Base-by-base conservation (phyloP, 257 asterid species). In the Eustoma russellianum region DNA sequence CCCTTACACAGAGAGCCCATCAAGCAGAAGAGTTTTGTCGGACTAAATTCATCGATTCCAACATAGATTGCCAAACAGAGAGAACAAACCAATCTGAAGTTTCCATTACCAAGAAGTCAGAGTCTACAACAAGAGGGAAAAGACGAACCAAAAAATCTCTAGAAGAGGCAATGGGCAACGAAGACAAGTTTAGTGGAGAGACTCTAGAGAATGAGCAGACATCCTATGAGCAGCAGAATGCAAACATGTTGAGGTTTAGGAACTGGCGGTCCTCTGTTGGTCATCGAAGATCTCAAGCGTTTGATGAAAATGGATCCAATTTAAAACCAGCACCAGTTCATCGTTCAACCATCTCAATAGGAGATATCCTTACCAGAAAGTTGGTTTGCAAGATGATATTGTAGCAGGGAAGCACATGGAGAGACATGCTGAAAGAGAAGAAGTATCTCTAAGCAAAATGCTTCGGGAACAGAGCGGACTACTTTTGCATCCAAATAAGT, bases 381-480 rank as follows among this genome's bases (percentile, higher is more conserved):
- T 11, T 75, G 67, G 60, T 77, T 44, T 77, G 14, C 76, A 67
- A 57, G 88, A 86, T 16, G 85, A 86, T 17, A 63, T 69, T 14
- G 48, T 73, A 7, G 55, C 69, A 61, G 91, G 77, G 17, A 67
- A 62, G 55, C 79, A 66, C 46, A 66, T 64, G 53, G 85, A 83
- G 67, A 65, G 70, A 68, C 75, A 58, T 41, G 56, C 51, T 15
- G 85, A 71, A 68, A 77, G 77, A 62, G 66, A 71, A 45, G 83
- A 69, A 54, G 80, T 77, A 17, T 76, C 91, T 14, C 58, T 89
- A 77, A 89, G 97, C 82, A 83, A 89, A 68, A 85, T 89, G 97
- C 77, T 89, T 46, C 70, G 81, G 16, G 85, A 82, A 51, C 91
- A 82, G 62, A 88, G 93, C 46, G 81, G 91, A 35, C 74, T 74